Base-by-base conservation (phyloP, 768 basidiomycete genomes). In the Calocybe cyanea region DNA sequence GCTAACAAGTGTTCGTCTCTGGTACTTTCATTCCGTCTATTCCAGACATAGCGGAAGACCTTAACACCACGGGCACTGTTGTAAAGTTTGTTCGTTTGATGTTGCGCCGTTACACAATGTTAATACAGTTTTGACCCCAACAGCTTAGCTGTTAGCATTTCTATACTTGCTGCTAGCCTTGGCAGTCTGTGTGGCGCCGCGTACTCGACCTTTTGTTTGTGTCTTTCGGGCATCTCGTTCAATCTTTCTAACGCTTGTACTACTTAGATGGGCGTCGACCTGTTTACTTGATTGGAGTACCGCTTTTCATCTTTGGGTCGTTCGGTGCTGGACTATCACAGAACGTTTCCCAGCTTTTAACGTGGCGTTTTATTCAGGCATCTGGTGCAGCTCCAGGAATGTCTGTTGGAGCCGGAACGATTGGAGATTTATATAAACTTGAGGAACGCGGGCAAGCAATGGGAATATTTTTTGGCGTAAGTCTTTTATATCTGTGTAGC, bases 11-110 rank as follows among this genome's bases (percentile, higher is more conserved):
- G 30, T 80, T 91, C 48, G 78, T 85, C 0, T 67, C 77, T 6
- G 82, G 78, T 0, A 78, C 78, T 0, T 88, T 91, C 59, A 72
- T 87, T 2, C 87, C 87, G 0, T 80, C 81, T 0, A 84, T 91
- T 45, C 85, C 87, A 0, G 75, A 84, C 40, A 80, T 92, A 36
- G 79, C 87, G 7, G 63, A 60, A 20, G 87, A 92, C 48, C 61
- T 92, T 8, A 38, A 75, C 19, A 70, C 83, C 0, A 76, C 85
- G 0, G 73, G 73, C 0, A 53, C 75, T 13, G 61, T 83, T 14
- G 72, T 89, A 41, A 85, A 80, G 80, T 79, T 43, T 13, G 61
- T 21, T 32, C 49, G 24, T 21, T 32, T 49, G 24, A 5, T 15
- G 17, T 38, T 21, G 11, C 17, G 14, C 25, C 13, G 43, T 15